A percentile compares a stretch with the other conserved stretches of the same genome.
phyloP scores from a whole-genome alignment of 805 yeast species.

The Kluyveromyces lactis region DNA sequence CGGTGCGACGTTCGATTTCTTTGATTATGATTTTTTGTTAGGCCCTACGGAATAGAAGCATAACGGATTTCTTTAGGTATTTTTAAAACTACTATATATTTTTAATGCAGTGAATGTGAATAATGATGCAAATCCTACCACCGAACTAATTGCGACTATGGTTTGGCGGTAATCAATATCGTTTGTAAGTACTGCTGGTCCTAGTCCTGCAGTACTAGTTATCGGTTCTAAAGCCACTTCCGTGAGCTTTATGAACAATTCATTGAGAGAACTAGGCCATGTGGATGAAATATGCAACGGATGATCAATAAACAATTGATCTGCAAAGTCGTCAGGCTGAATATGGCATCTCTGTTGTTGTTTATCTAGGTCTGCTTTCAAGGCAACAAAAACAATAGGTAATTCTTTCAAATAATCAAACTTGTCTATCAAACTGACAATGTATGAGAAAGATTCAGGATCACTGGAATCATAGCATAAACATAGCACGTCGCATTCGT shows the following conservation, averaged over 20 bases:
- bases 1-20: constrained; percentile 24
- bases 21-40: constrained; percentile 25
- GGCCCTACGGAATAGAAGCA: constrained; percentile 8
- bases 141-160: constrained; percentile 57
- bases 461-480: constrained; percentile 90
- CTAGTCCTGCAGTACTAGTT: constrained; percentile 67
- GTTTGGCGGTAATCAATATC: constrained; percentile 43
- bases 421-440: constrained; percentile 58
- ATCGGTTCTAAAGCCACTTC: constrained; percentile 82
- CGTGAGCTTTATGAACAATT: constrained; percentile 76
- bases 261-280: constrained; percentile 83
- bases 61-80: constrained; percentile 13
- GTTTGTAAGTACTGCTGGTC: constrained; percentile 49
- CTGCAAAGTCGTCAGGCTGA: constrained; percentile 83
- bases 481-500: constrained; percentile 87
- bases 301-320: constrained; percentile 55
- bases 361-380: constrained; percentile 91
- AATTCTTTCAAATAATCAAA: constrained; percentile 53
- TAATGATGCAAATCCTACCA: constrained; percentile 56
- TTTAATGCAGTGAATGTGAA: constrained; percentile 61
- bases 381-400: constrained; percentile 83
- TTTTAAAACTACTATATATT: constrained; percentile 11
- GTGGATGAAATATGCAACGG: constrained; percentile 87
- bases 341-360: constrained; percentile 83
- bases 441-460: constrained; percentile 84